Base-by-base conservation (phyloP, 176 grass and related monocot species). In the Zea luxurians region DNA sequence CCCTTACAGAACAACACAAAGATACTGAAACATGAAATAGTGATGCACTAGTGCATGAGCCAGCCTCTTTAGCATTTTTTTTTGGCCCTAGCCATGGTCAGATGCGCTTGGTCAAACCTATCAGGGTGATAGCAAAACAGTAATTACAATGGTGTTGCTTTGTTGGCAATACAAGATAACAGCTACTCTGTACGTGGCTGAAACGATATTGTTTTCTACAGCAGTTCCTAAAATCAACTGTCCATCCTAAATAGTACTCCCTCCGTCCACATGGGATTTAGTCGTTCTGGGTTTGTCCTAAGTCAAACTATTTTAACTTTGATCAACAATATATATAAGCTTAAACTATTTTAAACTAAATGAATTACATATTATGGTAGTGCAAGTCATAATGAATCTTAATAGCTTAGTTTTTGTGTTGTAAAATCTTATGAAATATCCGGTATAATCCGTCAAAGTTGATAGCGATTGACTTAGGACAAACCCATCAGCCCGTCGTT, bases 31-130 rank as follows among this genome's bases (percentile, higher is more conserved):
- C 1, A 83, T 37, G 17, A 76, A 67, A 53, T 66, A 84, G 86
- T 47, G 66, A 47, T 18, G 49, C 69, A 66, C 59, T 50, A 70
- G 69, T 27, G 46, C 18, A 37, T 86, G 48, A 75, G 69, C 70
- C 64, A 75, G 55, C 88, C 76, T 69, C 72, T 83, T 83, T 83
- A 34, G 66, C 17, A 67, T 16, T 66, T 41, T 75, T 47, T 88
- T 27, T 27, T 27, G 27, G 27, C 57, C 76, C 52, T 90, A 86
- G 76, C 72, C 83, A 83, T 75, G 68, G 45, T 93, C 88, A 93
- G 91, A 93, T 93, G 88, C 73, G 76, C 91, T 90, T 93, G 61
- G 38, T 81, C 66, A 88, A 81, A 90, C 91, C 88, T 93, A 93
- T 3, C 83, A 90, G 69, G n/a, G 68, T 48, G 48, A 77, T 87